A percentile compares a stretch with the other conserved stretches of the same genome.
Evolutionary conservation across 768 basidiomycete genomes (phyloP).

Genomic region (Neoboletus magnificus): DNA sequence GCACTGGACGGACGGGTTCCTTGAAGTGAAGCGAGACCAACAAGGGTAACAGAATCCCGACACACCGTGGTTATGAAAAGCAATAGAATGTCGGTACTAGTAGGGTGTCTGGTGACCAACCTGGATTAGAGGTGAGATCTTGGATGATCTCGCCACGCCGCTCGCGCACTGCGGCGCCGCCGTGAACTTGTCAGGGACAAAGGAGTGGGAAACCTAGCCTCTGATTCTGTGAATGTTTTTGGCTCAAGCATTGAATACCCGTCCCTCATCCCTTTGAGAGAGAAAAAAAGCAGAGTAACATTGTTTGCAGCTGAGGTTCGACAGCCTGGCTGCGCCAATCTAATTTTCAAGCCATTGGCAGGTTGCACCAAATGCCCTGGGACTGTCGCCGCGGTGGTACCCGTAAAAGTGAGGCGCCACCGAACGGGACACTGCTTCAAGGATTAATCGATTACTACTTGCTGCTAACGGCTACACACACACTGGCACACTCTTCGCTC

Average conservation of each 20-base stretch:
- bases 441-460: too few relatives aligned
- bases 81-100: background rate
- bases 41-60: background rate
- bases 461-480: background rate
- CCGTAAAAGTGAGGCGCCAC: too few relatives aligned
- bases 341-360: too few relatives aligned
- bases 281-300: too few relatives aligned
- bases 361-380: too few relatives aligned
- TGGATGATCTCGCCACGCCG: background rate
- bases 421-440: too few relatives aligned
- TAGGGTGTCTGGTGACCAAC: background rate
- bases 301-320: too few relatives aligned
- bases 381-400: too few relatives aligned
- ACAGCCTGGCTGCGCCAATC: too few relatives aligned
- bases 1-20: background rate
- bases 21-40: background rate
- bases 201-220: too few relatives aligned
- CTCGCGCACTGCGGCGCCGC: background rate
- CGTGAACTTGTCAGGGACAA: background rate
- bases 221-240: background rate
- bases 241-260: too few relatives aligned
- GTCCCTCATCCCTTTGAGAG: too few relatives aligned
- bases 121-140: background rate
- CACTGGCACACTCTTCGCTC: background rate
- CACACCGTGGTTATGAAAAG: background rate